These are phyloP conservation scores for Coemansia umbellata DNA, from an alignment of 192 early-diverging fungal species.

Conservation along the genomic window DNA sequence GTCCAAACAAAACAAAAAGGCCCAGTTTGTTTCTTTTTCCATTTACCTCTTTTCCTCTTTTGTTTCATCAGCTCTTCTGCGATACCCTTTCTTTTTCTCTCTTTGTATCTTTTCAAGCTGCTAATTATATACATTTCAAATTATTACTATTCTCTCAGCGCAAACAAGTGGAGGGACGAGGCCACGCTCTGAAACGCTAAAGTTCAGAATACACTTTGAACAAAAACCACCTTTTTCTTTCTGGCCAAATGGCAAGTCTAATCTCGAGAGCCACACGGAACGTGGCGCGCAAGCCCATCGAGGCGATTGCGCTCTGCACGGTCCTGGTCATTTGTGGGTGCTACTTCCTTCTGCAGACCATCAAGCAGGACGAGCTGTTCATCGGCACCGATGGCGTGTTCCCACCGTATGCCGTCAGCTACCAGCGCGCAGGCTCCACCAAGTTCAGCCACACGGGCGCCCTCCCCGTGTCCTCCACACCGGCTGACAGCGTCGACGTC, in stretches of 20 bases:
- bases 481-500: conserved; percentile 16
- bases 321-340: conserved; percentile 74
- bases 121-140: too few relatives aligned
- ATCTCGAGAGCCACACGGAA: conserved; percentile 49
- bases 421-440: conserved; percentile 9
- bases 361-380: conserved; percentile 65
- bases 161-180: too few relatives aligned
- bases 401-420: conserved; percentile 21
- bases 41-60: too few relatives aligned
- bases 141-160: too few relatives aligned
- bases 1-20: background rate
- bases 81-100: too few relatives aligned
- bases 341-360: conserved; percentile 69
- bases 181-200: too few relatives aligned
- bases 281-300: conserved; percentile 73
- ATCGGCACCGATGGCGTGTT: conserved; percentile 22
- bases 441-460: conserved; percentile 15
- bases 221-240: too few relatives aligned
- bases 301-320: conserved; percentile 67
- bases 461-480: background rate
- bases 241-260: conserved; percentile 16
- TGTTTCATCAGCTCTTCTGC: too few relatives aligned
- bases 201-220: too few relatives aligned
- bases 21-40: conserved; percentile 4
- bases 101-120: background rate